These are phyloP conservation scores for Mycosphaerella arachidis DNA, from an alignment of 2,329 filamentous ascomycete genomes.

Conservation along the genomic window DNA sequence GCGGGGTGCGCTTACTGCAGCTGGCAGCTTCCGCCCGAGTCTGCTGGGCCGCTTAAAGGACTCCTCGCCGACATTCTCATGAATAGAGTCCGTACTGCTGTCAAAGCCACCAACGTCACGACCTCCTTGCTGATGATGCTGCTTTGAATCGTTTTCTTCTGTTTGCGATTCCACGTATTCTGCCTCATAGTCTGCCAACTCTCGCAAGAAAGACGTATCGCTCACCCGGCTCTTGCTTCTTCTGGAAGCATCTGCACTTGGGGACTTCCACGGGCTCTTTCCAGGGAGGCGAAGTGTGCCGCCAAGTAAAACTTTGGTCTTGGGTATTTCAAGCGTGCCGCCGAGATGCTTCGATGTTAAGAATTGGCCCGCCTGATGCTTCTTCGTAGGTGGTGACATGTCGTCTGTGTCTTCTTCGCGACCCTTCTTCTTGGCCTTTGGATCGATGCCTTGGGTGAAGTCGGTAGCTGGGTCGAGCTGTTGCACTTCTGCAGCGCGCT, in stretches of 20 bases:
- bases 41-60: background rate
- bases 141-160: background rate
- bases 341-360: background rate
- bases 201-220: background rate
- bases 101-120: background rate
- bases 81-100: background rate
- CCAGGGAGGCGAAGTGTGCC: background rate
- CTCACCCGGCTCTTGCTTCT: background rate
- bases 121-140: background rate
- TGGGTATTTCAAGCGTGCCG: background rate
- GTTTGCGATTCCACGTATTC: background rate
- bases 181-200: background rate
- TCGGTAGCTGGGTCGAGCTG: constrained; percentile 10
- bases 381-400: background rate
- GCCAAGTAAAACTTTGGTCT: background rate
- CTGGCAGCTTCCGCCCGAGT: background rate
- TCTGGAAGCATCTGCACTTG: background rate
- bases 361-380: background rate
- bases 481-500: constrained; percentile 7
- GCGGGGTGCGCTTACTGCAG: background rate
- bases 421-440: background rate
- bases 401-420: background rate
- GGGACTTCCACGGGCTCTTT: background rate
- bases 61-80: background rate
- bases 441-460: background rate